phyloP scores from a whole-genome alignment of 108 stramenopile genomes.

The Phaeodactylum tricornutum region DNA sequence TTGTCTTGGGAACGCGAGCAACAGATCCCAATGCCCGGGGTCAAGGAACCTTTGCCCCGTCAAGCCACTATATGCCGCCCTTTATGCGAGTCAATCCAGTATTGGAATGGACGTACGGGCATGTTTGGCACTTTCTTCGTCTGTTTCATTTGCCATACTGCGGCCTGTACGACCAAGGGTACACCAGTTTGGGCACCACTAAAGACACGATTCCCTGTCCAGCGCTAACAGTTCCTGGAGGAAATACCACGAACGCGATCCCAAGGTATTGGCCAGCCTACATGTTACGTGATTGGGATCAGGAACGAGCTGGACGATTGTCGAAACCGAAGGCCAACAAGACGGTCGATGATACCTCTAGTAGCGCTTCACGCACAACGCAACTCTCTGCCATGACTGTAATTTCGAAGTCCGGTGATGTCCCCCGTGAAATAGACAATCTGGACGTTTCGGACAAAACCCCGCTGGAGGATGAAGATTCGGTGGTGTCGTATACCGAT shows the following conservation, averaged over 20 bases:
- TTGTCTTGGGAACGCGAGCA: conserved; percentile 89
- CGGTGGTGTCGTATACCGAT: conserved; percentile 5
- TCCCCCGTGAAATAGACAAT: neutral
- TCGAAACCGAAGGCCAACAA: conserved; percentile 18
- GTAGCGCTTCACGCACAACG: neutral
- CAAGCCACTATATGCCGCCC: conserved; percentile 89
- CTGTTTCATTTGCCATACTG: conserved; percentile 86
- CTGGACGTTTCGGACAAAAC: neutral
- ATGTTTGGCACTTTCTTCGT: conserved; percentile 91
- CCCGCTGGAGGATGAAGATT: conserved; percentile 4
- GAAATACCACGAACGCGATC: neutral
- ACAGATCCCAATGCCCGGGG: conserved; percentile 90
- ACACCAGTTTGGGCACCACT: conserved; percentile 90
- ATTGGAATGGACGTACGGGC: conserved; percentile 83
- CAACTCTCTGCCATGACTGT: neutral
- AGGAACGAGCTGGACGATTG: conserved; percentile 77
- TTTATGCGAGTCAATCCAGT: conserved; percentile 97
- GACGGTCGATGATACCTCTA: conserved; percentile 10
- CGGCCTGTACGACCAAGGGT: conserved; percentile 91
- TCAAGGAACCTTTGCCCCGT: conserved; percentile 70
- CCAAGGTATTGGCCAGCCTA: conserved; percentile 79
- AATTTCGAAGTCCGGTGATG: too few relatives aligned
- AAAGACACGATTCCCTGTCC: conserved; percentile 91
- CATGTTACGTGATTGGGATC: conserved; percentile 72
- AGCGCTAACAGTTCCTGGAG: conserved; percentile 41